Conservation (phyloP, 2,329 filamentous ascomycete genomes). For the Talaromyces atroroseus region DNA sequence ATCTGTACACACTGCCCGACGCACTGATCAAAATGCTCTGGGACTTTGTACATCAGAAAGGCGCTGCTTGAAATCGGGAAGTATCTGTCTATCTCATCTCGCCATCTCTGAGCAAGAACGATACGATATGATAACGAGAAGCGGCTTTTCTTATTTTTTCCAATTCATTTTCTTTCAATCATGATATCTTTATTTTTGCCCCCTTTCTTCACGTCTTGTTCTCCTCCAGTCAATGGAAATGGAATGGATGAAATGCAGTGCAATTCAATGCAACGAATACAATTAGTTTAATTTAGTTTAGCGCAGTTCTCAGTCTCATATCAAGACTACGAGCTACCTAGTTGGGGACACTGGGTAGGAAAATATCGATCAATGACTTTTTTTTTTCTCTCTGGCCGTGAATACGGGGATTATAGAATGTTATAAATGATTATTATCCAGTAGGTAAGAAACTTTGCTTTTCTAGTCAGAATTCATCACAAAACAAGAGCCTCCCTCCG, state of each 20-base stretch:
- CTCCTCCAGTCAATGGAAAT: neutral
- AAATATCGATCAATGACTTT: neutral
- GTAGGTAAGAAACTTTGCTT: neutral
- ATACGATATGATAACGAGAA: neutral
- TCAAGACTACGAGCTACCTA: neutral
- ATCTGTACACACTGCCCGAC: conserved; percentile 95
- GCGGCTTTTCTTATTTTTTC: neutral
- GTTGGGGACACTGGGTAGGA: neutral
- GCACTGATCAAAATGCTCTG: conserved; percentile 85
- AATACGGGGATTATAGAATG: no score
- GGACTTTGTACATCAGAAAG: conserved; percentile 64
- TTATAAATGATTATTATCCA: no score
- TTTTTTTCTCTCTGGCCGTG: no score
- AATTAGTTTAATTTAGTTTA: no score
- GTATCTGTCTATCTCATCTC: neutral
- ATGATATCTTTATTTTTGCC: conserved; percentile 5
- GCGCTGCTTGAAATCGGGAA: conserved; percentile 25
- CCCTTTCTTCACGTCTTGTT: conserved; percentile 7
- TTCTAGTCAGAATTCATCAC: no score
- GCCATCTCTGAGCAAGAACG: neutral
- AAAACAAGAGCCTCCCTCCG: no score
- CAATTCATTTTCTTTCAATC: neutral
- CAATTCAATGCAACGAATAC: neutral
- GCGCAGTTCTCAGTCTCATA: neutral
- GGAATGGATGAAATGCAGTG: neutral